Conservation (phyloP, 1,284 basidiomycete species). For the Cutaneotrichosporon cutaneum region DNA sequence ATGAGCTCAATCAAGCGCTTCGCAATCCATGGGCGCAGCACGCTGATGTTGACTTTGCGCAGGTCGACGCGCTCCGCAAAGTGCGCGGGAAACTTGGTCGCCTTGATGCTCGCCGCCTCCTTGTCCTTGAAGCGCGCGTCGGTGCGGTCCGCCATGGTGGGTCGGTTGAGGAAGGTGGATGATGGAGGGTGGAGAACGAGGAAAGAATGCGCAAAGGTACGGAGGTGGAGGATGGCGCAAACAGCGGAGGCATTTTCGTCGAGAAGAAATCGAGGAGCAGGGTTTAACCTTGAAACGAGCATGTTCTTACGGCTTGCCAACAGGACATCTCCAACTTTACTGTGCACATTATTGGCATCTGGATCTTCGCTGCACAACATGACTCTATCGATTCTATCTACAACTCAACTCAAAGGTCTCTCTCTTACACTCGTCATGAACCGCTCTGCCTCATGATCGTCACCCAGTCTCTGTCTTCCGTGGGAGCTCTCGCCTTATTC, state of each 20-base stretch:
- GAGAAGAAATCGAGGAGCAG: not conserved
- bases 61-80: slow-evolving; percentile 94
- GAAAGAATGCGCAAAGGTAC: not conserved
- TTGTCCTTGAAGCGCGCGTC: slow-evolving; percentile 84
- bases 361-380: no score
- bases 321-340: no score
- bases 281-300: no score
- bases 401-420: no score
- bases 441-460: no score
- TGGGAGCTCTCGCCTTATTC: not conserved
- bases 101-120: slow-evolving; percentile 80
- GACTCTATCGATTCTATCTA: no score
- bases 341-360: no score
- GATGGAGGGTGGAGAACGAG: not conserved
- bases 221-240: not conserved
- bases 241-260: slow-evolving; percentile 1
- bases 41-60: slow-evolving; percentile 76
- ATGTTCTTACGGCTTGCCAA: no score
- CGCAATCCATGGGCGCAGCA: slow-evolving; percentile 87
- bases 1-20: slow-evolving; percentile 85
- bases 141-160: slow-evolving; percentile 29
- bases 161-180: not conserved
- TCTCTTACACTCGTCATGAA: no score
- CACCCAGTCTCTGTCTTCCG: no score
- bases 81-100: slow-evolving; percentile 84